Base-by-base conservation (phyloP, 1,284 basidiomycete genomes). In the Earliella scabrosa region DNA sequence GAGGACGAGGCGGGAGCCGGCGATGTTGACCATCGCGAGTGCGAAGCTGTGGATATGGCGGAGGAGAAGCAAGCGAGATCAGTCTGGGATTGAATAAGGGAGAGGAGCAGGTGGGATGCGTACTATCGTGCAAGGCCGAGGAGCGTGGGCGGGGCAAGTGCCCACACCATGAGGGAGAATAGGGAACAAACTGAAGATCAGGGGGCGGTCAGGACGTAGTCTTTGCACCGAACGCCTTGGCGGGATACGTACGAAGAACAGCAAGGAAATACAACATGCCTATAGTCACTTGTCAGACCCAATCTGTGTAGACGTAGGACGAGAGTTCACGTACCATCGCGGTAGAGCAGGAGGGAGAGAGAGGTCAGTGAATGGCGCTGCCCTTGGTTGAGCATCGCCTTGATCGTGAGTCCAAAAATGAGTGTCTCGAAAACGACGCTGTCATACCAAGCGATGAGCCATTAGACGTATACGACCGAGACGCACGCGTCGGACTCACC, bases 91-190 rank as follows among this genome's bases (percentile, higher is more conserved):
- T 36, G 21, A 5, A 26, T 8, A 27, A 21, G 16, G 34, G 26
- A 10, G 23, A 38, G 14, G 23, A 11, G 16, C 9, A 35, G 13
- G 13, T 16, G 6, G 10, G 16, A 18, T 20, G 59, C 69, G 55
- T 56, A 72, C 70, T 71, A 70, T 54, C 69, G 66, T 27, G 69
- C 69, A 21, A 72, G 65, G 29, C 69, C 71, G 26, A 68, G 63
- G 10, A 70, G 59, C n/a, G 65, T 65, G 16, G 68, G 59, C n/a
- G 64, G 63, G 0, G 71, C 69, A 31, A 70, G 57, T n/a, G 68
- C 69, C 71, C 71, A 72, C 20, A 69, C 66, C 35, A 70, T 68
- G 49, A 72, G 62, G 20, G 66, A 68, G 54, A 72, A 71, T 18
- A 67, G 59, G 50, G 70, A 68, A 46, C 70, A 71, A 38, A 66